These are phyloP conservation scores for Triangularia verruculosa DNA, from an alignment of 2,329 filamentous ascomycete species.

Conservation along the genomic window DNA sequence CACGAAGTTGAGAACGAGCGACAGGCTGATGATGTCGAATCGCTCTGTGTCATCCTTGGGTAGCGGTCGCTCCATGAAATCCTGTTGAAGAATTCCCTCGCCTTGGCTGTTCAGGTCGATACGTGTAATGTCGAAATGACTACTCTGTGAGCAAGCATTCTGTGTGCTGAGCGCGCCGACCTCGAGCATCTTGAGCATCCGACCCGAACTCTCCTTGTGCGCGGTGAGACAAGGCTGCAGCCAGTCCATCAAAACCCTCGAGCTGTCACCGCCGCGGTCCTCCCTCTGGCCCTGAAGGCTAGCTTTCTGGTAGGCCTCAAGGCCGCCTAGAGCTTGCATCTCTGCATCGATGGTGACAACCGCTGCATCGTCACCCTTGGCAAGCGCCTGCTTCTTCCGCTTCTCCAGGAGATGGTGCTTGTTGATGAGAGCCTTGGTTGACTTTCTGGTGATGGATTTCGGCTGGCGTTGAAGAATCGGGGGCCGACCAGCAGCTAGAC, in stretches of 20 bases:
- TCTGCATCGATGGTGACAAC: constrained; percentile 48
- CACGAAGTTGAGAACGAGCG: constrained; percentile 91
- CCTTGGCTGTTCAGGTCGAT: constrained; percentile 91
- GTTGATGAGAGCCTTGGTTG: constrained; percentile 63
- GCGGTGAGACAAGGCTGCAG: constrained; percentile 40
- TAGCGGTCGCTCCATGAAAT: constrained; percentile 87
- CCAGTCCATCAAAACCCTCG: constrained; percentile 62
- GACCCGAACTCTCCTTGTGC: constrained; percentile 19
- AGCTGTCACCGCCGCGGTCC: constrained; percentile 66
- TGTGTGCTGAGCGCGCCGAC: constrained; percentile 80
- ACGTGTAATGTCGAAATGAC: constrained; percentile 68
- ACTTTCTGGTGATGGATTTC: constrained; percentile 61
- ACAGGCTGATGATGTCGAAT: constrained; percentile 90
- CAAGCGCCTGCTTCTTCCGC: constrained; percentile 53
- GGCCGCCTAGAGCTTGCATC: constrained; percentile 57
- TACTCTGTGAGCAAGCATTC: constrained; percentile 78
- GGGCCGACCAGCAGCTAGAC: constrained; percentile 52
- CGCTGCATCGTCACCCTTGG: constrained; percentile 50
- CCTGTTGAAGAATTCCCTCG: constrained; percentile 76
- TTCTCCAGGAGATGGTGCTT: constrained; percentile 65
- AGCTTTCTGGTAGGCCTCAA: constrained; percentile 63
- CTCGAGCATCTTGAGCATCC: constrained; percentile 69
- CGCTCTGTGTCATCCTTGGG: constrained; percentile 58
- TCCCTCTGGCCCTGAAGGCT: constrained; percentile 66
- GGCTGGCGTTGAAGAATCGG: constrained; percentile 51